phyloP scores from a whole-genome alignment of 2,329 filamentous ascomycete genomes.

The Elsinoe batatas region DNA sequence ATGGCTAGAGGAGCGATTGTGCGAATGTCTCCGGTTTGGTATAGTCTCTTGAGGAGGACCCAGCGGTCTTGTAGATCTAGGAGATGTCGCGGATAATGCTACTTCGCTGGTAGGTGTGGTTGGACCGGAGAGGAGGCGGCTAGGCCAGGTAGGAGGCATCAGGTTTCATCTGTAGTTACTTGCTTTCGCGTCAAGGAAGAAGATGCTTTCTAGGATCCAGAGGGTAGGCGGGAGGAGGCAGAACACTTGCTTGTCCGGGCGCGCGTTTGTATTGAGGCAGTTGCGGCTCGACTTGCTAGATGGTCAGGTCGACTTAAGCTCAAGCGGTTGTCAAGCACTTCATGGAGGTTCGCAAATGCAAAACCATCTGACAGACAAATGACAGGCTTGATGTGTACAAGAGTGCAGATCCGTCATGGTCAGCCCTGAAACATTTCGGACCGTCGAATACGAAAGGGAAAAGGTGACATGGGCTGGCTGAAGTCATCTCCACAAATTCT shows the following conservation, averaged over 20 bases:
- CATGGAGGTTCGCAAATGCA: background rate
- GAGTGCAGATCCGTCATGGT: background rate
- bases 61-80: slow-evolving; percentile 5
- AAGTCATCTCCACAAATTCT: slow-evolving; percentile 11
- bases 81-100: slow-evolving; percentile 17
- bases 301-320: background rate
- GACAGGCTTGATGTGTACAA: background rate
- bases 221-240: background rate
- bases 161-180: slow-evolving; percentile 9
- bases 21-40: slow-evolving; percentile 18
- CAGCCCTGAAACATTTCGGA: slow-evolving; percentile 3
- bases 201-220: background rate
- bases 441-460: background rate
- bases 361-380: background rate
- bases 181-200: background rate
- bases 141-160: slow-evolving; percentile 27
- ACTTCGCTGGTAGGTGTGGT: slow-evolving; percentile 14
- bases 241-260: background rate
- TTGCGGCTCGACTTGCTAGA: slow-evolving; percentile 3
- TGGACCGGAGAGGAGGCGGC: slow-evolving; percentile 22
- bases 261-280: slow-evolving; percentile 3
- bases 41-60: slow-evolving; percentile 14
- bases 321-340: background rate
- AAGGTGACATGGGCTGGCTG: background rate
- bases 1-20: slow-evolving; percentile 62